These are phyloP conservation scores for Eucalyptus viminalis DNA, from an alignment of 345 rosid species.

Conservation along the genomic window DNA sequence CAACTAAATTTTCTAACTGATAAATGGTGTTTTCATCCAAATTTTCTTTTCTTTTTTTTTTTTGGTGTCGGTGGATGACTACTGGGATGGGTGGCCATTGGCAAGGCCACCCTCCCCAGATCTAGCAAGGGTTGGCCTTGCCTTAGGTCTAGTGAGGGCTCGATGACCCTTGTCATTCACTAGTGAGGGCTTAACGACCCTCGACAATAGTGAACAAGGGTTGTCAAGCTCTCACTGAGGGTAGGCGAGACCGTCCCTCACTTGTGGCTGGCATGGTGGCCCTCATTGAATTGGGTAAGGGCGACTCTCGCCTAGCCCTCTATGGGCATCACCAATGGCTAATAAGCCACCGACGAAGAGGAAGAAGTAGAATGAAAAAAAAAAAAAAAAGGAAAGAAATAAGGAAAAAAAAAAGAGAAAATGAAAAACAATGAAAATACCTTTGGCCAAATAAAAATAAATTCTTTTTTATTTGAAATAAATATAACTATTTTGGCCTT, in stretches of 20 bases:
- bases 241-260: accelerated
- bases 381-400: accelerated
- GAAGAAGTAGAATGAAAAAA: too few species aligned
- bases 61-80: accelerated
- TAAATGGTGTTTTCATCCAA: too few species aligned
- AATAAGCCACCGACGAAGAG: accelerated
- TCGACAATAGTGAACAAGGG: accelerated
- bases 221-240: too few species aligned
- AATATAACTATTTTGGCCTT: accelerated
- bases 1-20: accelerated
- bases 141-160: too few species aligned
- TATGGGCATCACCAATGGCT: too few species aligned
- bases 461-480: too few species aligned
- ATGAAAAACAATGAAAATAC: accelerated
- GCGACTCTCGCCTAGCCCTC: accelerated
- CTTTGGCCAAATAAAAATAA: too few species aligned
- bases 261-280: accelerated
- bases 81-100: too few species aligned
- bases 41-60: too few species aligned
- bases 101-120: too few species aligned
- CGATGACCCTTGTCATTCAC: accelerated
- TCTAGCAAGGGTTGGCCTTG: accelerated
- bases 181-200: too few species aligned
- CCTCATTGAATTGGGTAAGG: too few species aligned
- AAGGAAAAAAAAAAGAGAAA: accelerated